These are phyloP conservation scores for Scolecobasidium constrictum DNA, from an alignment of 2,329 filamentous ascomycete genomes.

Conservation along the genomic window DNA sequence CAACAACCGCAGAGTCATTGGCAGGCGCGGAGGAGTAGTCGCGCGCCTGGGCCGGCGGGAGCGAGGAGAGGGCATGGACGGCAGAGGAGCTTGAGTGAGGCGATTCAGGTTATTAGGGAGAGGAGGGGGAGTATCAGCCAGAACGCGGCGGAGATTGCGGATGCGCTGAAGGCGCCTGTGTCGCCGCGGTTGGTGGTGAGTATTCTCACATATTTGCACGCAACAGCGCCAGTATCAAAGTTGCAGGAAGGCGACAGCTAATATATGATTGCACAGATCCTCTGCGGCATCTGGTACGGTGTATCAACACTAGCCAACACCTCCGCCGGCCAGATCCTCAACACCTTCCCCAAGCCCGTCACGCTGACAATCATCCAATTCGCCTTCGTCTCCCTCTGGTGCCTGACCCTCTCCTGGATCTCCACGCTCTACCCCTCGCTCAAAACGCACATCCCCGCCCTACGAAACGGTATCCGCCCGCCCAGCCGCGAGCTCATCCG, in stretches of 20 bases:
- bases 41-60: conserved; percentile 11
- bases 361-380: conserved; percentile 92
- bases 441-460: conserved; percentile 60
- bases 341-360: conserved; percentile 78
- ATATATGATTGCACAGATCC: conserved; percentile 41
- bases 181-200: conserved; percentile 79
- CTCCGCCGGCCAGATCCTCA: conserved; percentile 93
- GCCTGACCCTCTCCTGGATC: conserved; percentile 66
- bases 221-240: too few relatives aligned
- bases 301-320: conserved; percentile 95
- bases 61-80: conserved; percentile 43
- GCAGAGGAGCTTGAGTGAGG: conserved; percentile 82
- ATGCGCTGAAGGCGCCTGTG: conserved; percentile 79
- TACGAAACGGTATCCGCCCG: conserved; percentile 72
- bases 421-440: conserved; percentile 62
- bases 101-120: conserved; percentile 71
- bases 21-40: conserved; percentile 47
- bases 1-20: conserved; percentile 44
- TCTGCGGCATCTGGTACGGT: conserved; percentile 88
- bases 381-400: conserved; percentile 81
- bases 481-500: conserved; percentile 73
- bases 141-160: conserved; percentile 87
- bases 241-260: not conserved
- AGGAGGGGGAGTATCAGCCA: conserved; percentile 79
- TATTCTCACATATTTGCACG: conserved; percentile 11